Evolutionary conservation across 2,329 filamentous ascomycete species (phyloP), one percentile per base, ranked within the genome.

Genomic region (Teratosphaeriaceae sp.): DNA sequence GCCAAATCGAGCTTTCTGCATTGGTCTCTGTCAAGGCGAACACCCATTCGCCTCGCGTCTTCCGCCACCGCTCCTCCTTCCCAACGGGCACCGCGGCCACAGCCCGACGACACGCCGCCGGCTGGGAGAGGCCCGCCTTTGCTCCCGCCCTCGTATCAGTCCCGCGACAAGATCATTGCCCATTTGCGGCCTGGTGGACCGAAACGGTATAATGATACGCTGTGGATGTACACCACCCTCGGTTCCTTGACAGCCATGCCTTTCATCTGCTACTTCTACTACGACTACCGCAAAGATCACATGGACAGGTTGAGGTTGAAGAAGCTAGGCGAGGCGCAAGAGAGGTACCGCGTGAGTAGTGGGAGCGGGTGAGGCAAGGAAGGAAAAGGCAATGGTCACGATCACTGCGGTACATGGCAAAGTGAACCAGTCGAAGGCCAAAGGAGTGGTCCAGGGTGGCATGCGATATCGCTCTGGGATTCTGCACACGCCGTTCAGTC

Each of bases 261-360:
- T 3, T 43, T 52, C 8, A 47, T 58, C 8, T 42, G 48, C 5
- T 60, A 57, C 20, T 59, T 47, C 36, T 63, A 60, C 49, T 61
- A 55, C 45, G 44, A 59, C 40, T 50, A 61, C 40, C 48, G 60
- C 15, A 57, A 57, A 30, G 48, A 52, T 42, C 59, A 63, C 38
- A 62, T 63, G 60, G 52, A 53, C 11, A 43, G 54, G 44, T 58
- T 61, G 48, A 59, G 59, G 48, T 44, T 56, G 45, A 46, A 48
- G 23, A 47, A 60, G 45, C 45, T 63, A 19, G 44, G 48, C 40
- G 51, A 60, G 30, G 51, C 59, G 24, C 52, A 58, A 41, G 51
- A 43, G 34, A 54, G 47, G 18, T 39, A 39, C 16, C 13, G 24
- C 13, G 37, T 24, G 5, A 24, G 23, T 8, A 38, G 24, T 8